Conservation (phyloP, 2,329 filamentous ascomycete species). For the Harringtonia aguacate region DNA sequence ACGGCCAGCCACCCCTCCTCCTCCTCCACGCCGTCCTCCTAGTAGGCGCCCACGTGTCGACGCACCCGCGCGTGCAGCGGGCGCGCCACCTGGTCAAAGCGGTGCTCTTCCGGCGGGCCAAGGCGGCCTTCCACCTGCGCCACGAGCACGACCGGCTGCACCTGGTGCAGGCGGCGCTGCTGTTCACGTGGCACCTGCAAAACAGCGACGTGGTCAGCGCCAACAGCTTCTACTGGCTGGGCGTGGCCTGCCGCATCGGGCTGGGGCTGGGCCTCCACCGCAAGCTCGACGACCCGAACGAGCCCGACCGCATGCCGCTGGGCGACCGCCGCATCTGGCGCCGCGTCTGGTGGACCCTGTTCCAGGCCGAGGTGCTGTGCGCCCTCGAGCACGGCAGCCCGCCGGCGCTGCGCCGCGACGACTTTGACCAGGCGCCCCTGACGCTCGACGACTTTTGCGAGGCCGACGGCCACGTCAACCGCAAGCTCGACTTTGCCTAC, state of each 20-base stretch:
- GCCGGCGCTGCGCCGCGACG: slow-evolving; percentile 2
- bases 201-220: slow-evolving; percentile 12
- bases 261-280: slow-evolving; percentile 18
- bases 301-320: too few relatives aligned
- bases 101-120: slow-evolving; percentile 16
- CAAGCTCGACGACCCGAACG: too few relatives aligned
- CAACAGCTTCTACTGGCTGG: slow-evolving; percentile 17
- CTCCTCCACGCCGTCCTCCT: slow-evolving; percentile 18
- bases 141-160: slow-evolving; percentile 17
- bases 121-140: slow-evolving; percentile 16
- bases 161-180: slow-evolving; percentile 17
- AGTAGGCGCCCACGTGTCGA: slow-evolving; percentile 15
- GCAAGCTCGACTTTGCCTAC: too few relatives aligned
- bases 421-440: slow-evolving; percentile 1
- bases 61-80: slow-evolving; percentile 14
- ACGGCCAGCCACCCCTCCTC: slow-evolving; percentile 18
- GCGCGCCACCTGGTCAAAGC: slow-evolving; percentile 14
- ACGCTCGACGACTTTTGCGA: not conserved
- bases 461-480: not conserved
- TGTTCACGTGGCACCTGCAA: slow-evolving; percentile 18
- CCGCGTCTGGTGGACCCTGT: slow-evolving; percentile 5
- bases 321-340: not conserved
- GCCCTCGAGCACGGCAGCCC: slow-evolving; percentile 7
- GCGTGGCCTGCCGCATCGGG: slow-evolving; percentile 16
- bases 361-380: slow-evolving; percentile 5